phyloP scores from a whole-genome alignment of 208 protist species.

The Strigomonas oncopelti region DNA sequence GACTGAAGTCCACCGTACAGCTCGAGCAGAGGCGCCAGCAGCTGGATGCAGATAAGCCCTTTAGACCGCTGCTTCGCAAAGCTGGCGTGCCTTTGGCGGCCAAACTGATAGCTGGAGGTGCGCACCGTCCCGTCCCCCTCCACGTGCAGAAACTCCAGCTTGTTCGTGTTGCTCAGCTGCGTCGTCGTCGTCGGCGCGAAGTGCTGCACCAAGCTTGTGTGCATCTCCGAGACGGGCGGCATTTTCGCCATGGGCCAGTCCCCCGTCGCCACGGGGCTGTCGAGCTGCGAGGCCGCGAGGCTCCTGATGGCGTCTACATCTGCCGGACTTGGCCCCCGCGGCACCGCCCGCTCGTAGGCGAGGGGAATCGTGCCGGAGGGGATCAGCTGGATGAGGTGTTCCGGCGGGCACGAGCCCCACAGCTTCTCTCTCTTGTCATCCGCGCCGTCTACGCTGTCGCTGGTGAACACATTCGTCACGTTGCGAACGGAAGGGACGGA shows the following conservation, averaged over 20 bases:
- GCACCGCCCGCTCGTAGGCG: constrained; percentile 19
- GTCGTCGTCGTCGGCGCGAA: constrained; percentile 21
- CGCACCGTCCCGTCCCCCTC: constrained; percentile 69
- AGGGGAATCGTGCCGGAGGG: constrained; percentile 47
- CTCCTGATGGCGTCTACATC: not conserved
- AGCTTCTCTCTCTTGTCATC: not conserved
- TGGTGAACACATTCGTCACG: constrained; percentile 32
- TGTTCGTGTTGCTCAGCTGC: constrained; percentile 33
- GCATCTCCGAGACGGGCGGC: constrained; percentile 19
- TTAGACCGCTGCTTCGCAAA: constrained; percentile 53
- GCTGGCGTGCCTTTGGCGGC: constrained; percentile 54
- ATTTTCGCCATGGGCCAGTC: not conserved
- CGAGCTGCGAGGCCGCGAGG: not conserved
- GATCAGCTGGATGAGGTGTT: constrained; percentile 13
- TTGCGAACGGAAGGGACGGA: constrained; percentile 28
- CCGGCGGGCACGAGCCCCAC: not conserved
- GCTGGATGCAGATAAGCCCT: constrained; percentile 27
- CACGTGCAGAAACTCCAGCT: constrained; percentile 68
- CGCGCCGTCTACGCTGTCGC: not conserved
- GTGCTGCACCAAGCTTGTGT: constrained; percentile 46
- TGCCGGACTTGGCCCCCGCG: constrained; percentile 15
- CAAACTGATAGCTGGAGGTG: constrained; percentile 63
- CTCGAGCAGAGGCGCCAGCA: constrained; percentile 54
- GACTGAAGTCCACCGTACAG: constrained; percentile 41
- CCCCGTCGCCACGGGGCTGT: not conserved